These are phyloP conservation scores for Rhizopogon sp. DNA, from an alignment of 768 basidiomycete species.

Conservation along the genomic window DNA sequence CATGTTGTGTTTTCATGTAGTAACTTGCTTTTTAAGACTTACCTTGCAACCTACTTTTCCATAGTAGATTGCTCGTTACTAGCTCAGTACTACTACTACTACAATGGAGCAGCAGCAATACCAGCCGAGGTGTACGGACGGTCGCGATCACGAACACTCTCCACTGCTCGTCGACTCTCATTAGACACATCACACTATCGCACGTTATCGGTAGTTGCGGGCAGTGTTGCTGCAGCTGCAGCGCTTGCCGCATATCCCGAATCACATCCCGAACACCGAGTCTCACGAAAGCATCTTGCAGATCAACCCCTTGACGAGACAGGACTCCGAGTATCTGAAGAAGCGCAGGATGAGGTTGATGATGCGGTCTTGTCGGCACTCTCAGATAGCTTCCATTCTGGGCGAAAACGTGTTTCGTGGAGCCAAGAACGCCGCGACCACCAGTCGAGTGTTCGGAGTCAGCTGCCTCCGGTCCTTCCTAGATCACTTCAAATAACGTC, in stretches of 20 bases:
- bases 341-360: conserved; percentile 37
- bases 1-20: conserved; percentile 7
- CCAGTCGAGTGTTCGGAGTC: conserved; percentile 30
- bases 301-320: conserved; percentile 19
- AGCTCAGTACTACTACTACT: conserved; percentile 83
- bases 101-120: conserved; percentile 36
- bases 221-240: conserved; percentile 68
- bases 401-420: conserved; percentile 66
- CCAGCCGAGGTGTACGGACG: conserved; percentile 30
- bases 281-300: conserved; percentile 21
- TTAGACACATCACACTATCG: conserved; percentile 63
- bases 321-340: conserved; percentile 17
- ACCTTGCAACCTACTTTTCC: conserved; percentile 90
- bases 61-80: conserved; percentile 74
- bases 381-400: conserved; percentile 76
- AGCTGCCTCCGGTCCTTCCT: conserved; percentile 28
- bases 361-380: conserved; percentile 53
- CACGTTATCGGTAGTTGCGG: conserved; percentile 61
- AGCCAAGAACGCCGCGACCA: conserved; percentile 45
- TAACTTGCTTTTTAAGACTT: conserved; percentile 48
- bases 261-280: conserved; percentile 31
- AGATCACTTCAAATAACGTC: conserved; percentile 31
- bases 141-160: conserved; percentile 38
- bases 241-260: conserved; percentile 65
- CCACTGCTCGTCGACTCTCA: conserved; percentile 42